Conservation (phyloP, 2,329 filamentous ascomycete genomes). For the Monosporascus ibericus region DNA sequence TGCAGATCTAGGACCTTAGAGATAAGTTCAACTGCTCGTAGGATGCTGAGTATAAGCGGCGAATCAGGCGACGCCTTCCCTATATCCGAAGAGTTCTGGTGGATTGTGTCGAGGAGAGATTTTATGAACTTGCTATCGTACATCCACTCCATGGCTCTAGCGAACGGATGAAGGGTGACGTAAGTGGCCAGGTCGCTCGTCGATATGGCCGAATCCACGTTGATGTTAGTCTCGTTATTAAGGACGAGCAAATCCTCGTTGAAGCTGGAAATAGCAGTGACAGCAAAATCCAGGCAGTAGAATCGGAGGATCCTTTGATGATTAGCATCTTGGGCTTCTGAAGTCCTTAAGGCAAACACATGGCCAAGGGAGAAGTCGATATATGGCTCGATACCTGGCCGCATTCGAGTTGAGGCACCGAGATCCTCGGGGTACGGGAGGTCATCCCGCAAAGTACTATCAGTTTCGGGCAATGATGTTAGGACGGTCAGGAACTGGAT, state of each 20-base stretch:
- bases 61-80: conserved; percentile 70
- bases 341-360: conserved; percentile 63
- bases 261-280: conserved; percentile 74
- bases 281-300: conserved; percentile 78
- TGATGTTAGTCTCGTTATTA: conserved; percentile 69
- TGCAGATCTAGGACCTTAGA: conserved; percentile 80
- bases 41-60: conserved; percentile 71
- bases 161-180: conserved; percentile 83
- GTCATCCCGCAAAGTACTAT: conserved; percentile 60
- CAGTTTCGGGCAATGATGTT: conserved; percentile 57
- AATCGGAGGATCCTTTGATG: conserved; percentile 70
- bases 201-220: conserved; percentile 68
- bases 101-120: conserved; percentile 70
- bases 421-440: conserved; percentile 84
- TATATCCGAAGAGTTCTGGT: conserved; percentile 68
- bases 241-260: conserved; percentile 90
- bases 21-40: conserved; percentile 78
- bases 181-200: conserved; percentile 74
- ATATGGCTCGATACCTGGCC: conserved; percentile 85
- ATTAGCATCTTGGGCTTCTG: conserved; percentile 58
- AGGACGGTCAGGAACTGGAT: conserved; percentile 70
- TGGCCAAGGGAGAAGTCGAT: conserved; percentile 84
- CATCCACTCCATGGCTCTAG: conserved; percentile 95
- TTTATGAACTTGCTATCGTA: conserved; percentile 87
- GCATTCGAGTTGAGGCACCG: conserved; percentile 65